Base-by-base conservation (phyloP, 225 moss, liverwort and hornwort genomes). In the Takakia lepidozioides region DNA sequence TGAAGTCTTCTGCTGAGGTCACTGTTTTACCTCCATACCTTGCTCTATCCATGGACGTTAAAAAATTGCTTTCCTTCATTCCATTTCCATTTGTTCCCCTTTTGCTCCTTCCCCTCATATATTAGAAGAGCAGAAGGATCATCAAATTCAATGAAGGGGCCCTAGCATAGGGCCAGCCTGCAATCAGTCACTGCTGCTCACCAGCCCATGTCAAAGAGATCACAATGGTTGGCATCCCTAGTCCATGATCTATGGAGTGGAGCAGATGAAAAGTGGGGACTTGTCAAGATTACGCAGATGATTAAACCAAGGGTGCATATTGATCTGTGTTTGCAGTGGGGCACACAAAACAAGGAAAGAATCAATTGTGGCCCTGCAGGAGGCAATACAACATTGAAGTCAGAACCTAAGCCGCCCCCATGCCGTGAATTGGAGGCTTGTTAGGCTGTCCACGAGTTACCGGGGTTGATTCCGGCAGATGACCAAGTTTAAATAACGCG, bases 341-440 rank as follows among this genome's bases (percentile, higher is more conserved):
- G 95, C 61, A 87, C 95, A 38, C 95, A 95, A 61, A 73, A 71
- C 40, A 70, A 86, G 0, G 37, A 74, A 45, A 75, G 95, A 57
- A 61, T 52, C 1, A 90, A 82, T 30, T 73, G 79, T 44, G 90
- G 84, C 41, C 95, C 95, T 30, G 95, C 68, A 20, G 87, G 77
- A 53, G 90, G 95, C 51, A 75, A 75, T 43, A 87, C 95, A 22
- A 68, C 74, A 50, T 67, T 95, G 51, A 50, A 75, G 47, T 56
- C 68, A 27, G 82, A 84, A 25, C 93, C 86, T 7, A 73, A 71
- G 38, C 28, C 87, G 41, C 90, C 95, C 25, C 70, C 62, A 16
- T 90, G 56, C 63, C 76, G 90, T 14, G 86, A 90, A 58, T 68
- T 95, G 3, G 72, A 87, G 54, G 71, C 87, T 44, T 76, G 81